Evolutionary conservation across 2,329 filamentous ascomycete species (phyloP).

Genomic region (Cladobotryum mycophilum): DNA sequence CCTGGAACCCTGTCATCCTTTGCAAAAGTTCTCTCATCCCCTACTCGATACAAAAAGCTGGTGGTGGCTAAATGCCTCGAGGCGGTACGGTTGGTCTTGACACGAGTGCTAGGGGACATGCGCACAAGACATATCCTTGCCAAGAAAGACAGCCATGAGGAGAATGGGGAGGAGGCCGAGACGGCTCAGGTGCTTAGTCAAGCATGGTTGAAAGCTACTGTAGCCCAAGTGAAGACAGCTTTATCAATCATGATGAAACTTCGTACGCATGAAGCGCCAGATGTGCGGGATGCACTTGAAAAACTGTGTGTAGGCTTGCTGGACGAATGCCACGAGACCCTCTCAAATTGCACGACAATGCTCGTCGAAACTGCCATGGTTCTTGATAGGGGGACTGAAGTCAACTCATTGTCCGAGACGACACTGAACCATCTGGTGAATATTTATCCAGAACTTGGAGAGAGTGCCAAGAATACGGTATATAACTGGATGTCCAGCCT

Average conservation of each 20-base stretch:
- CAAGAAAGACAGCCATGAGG: conserved; percentile 20
- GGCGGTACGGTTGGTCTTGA: conserved; percentile 49
- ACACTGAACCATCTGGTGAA: conserved; percentile 55
- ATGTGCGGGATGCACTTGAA: conserved; percentile 63
- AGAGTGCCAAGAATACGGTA: conserved; percentile 62
- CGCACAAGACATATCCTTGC: conserved; percentile 42
- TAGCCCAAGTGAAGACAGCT: conserved; percentile 75
- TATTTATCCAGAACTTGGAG: conserved; percentile 55
- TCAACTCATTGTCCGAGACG: conserved; percentile 36
- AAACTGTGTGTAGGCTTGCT: conserved; percentile 68
- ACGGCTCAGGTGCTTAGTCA: conserved; percentile 36
- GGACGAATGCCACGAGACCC: conserved; percentile 69
- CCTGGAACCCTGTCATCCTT: conserved; percentile 82
- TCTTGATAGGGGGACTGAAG: conserved; percentile 48
- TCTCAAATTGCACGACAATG: conserved; percentile 62
- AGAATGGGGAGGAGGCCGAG: conserved; percentile 14
- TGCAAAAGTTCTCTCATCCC: conserved; percentile 66
- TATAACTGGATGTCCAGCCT: conserved; percentile 79
- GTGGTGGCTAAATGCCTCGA: conserved; percentile 59
- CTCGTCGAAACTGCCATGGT: conserved; percentile 77
- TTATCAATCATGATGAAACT: conserved; percentile 71
- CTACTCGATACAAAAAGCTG: conserved; percentile 48
- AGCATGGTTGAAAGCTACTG: conserved; percentile 74
- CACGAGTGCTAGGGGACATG: conserved; percentile 52
- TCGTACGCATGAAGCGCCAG: conserved; percentile 60